Conservation (phyloP, 192 early-diverging fungal genomes). For the Coemansia sp. region DNA sequence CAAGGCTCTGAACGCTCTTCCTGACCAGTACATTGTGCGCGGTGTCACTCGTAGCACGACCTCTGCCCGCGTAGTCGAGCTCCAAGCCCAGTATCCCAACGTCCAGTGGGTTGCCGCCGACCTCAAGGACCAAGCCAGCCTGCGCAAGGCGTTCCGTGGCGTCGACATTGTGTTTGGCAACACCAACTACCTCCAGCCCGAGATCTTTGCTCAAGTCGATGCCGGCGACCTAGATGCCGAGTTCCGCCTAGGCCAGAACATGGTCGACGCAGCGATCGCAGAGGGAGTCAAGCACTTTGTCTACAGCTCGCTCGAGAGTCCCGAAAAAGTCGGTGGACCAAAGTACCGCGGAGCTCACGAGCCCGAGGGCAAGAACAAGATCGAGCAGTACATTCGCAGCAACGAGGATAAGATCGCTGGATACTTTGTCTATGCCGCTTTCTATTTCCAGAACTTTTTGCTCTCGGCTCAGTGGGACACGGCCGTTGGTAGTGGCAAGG, state of each 20-base stretch:
- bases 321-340: conserved; percentile 13
- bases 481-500: background rate
- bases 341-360: conserved; percentile 27
- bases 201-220: background rate
- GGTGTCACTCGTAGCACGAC: conserved; percentile 31
- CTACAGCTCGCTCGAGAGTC: conserved; percentile 37
- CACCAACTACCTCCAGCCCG: conserved; percentile 30
- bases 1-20: conserved; percentile 23
- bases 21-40: conserved; percentile 33
- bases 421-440: conserved; percentile 23
- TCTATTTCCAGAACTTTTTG: conserved; percentile 42
- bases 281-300: conserved; percentile 27
- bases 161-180: conserved; percentile 39
- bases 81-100: conserved; percentile 26
- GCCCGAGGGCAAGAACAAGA: conserved; percentile 40
- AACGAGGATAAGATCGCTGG: conserved; percentile 29
- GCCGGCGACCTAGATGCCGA: conserved; percentile 33
- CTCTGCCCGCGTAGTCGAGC: conserved; percentile 8
- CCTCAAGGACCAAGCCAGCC: conserved; percentile 21
- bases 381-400: conserved; percentile 35
- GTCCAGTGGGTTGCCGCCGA: conserved; percentile 27
- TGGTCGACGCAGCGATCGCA: conserved; percentile 38
- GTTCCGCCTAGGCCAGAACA: conserved; percentile 37
- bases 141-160: conserved; percentile 26
- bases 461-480: conserved; percentile 13